Conservation (phyloP, 129 eudicot species). For the Lonicera japonica region DNA sequence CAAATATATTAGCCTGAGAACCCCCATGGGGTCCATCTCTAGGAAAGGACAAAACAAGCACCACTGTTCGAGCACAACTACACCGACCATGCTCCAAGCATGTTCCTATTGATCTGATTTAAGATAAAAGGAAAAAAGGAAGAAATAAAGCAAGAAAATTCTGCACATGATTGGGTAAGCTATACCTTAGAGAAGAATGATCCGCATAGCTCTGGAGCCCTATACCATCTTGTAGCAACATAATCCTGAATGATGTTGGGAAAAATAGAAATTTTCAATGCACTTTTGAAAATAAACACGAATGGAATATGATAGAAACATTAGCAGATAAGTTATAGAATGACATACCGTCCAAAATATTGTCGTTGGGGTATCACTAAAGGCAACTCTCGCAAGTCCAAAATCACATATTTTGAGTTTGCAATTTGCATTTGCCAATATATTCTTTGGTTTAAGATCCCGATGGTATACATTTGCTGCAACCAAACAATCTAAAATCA, state of each 20-base stretch:
- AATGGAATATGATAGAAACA: neutral
- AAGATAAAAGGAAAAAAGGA: neutral
- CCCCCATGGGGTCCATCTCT: neutral
- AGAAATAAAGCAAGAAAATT: neutral
- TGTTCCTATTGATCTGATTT: neutral
- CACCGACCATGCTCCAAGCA: conserved; percentile 11
- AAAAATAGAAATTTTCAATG: neutral
- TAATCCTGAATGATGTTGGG: conserved; percentile 51
- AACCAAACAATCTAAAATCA: conserved; percentile 17
- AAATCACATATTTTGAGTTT: conserved; percentile 90
- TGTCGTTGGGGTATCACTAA: conserved; percentile 85
- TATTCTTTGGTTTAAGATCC: conserved; percentile 93
- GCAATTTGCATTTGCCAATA: conserved; percentile 94
- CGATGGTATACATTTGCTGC: conserved; percentile 94
- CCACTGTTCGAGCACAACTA: conserved; percentile 8
- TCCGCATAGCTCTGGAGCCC: conserved; percentile 97
- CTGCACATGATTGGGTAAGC: neutral
- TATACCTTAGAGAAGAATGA: conserved; percentile 88
- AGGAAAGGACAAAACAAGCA: neutral
- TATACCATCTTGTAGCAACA: conserved; percentile 97
- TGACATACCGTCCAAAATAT: conserved; percentile 82
- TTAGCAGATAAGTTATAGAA: neutral
- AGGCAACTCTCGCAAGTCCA: conserved; percentile 97
- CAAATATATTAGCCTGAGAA: neutral
- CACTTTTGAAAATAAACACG: neutral